These are phyloP conservation scores for Venturia nashicola DNA, from an alignment of 2,329 filamentous ascomycete genomes.

Conservation along the genomic window DNA sequence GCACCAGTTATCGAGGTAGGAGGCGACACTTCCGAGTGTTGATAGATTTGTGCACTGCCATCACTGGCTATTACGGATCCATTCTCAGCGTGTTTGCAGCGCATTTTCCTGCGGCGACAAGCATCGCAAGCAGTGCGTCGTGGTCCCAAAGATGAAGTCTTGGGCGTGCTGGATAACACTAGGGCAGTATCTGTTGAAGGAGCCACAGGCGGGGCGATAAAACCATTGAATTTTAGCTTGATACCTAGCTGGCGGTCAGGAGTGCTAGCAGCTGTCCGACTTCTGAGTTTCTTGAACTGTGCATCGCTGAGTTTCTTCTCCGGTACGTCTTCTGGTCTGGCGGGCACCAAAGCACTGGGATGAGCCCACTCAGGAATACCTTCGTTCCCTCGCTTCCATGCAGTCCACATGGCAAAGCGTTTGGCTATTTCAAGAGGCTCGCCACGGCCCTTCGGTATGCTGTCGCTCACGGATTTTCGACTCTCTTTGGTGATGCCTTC, in stretches of 20 bases:
- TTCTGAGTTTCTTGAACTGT: constrained; percentile 43
- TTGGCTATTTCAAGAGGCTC: constrained; percentile 49
- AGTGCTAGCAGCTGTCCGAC: constrained; percentile 34
- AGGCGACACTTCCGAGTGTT: background rate
- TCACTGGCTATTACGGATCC: background rate
- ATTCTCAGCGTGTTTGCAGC: constrained; percentile 47
- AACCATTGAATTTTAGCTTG: constrained; percentile 18
- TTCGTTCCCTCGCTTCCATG: constrained; percentile 56
- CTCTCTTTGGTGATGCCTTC: constrained; percentile 47
- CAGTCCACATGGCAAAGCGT: constrained; percentile 51
- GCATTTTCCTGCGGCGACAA: constrained; percentile 48
- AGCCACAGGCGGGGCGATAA: constrained; percentile 11
- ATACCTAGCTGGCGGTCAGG: constrained; percentile 26
- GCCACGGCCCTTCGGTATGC: constrained; percentile 49
- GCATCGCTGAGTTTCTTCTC: constrained; percentile 43
- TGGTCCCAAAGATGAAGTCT: constrained; percentile 46
- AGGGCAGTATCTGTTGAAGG: constrained; percentile 18
- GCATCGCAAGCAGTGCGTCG: constrained; percentile 50
- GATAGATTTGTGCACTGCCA: background rate
- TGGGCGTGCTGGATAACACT: constrained; percentile 32
- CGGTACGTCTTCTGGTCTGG: constrained; percentile 31
- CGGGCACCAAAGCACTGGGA: constrained; percentile 41
- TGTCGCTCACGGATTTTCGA: constrained; percentile 47
- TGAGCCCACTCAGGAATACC: constrained; percentile 49
- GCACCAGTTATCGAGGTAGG: background rate